Conservation (phyloP, 805 yeast genomes). For the Saturnispora serradocipensis region DNA sequence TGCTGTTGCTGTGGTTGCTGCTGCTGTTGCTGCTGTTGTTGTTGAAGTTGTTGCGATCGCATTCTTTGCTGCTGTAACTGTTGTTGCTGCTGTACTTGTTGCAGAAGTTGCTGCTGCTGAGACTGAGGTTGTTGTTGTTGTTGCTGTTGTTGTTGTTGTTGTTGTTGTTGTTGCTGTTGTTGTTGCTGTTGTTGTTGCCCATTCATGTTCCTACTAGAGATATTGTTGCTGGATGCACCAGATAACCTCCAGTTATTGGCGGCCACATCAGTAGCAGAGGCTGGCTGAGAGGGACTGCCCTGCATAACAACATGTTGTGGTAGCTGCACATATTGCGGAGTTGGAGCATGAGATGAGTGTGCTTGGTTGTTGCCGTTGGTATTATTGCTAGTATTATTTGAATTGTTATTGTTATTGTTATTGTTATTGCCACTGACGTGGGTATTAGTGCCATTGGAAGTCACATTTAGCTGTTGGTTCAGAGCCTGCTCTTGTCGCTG, state of each 20-base stretch:
- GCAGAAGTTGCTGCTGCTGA: conserved; percentile 12
- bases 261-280: conserved; percentile 5
- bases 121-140: conserved; percentile 4
- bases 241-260: conserved; percentile 5
- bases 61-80: conserved; percentile 9
- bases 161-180: conserved; percentile 2
- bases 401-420: conserved; percentile 12
- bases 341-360: conserved; percentile 6
- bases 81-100: conserved; percentile 6
- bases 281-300: conserved; percentile 15
- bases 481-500: conserved; percentile 42
- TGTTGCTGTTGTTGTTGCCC: neutral
- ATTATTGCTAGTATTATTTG: conserved; percentile 6
- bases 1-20: conserved; percentile 11
- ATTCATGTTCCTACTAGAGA: neutral
- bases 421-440: conserved; percentile 8
- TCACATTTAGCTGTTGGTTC: conserved; percentile 10
- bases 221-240: conserved; percentile 3
- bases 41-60: conserved; percentile 9
- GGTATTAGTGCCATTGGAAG: neutral
- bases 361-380: conserved; percentile 12
- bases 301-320: conserved; percentile 22
- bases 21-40: conserved; percentile 9
- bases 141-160: too few relatives aligned
- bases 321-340: conserved; percentile 12